A percentile compares a stretch with the other conserved stretches of the same genome.
Conservation (phyloP, 768 basidiomycete genomes). For the Trametes cubensis region DNA sequence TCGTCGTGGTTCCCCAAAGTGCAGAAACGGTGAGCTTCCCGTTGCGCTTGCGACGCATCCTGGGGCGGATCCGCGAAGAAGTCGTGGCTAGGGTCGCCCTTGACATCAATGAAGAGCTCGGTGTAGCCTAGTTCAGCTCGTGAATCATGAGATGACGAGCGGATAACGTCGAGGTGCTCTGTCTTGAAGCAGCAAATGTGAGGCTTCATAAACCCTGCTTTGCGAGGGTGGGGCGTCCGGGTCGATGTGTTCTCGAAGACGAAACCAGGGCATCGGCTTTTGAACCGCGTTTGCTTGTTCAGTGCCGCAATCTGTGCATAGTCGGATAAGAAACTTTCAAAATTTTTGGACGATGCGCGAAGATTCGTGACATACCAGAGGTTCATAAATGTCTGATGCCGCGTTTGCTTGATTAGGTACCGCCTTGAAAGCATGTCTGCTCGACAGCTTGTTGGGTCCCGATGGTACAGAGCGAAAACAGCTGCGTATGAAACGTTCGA, state of each 20-base stretch:
- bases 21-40: neutral
- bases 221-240: neutral
- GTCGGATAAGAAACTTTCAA: neutral
- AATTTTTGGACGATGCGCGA: neutral
- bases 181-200: constrained; percentile 13
- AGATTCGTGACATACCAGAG: neutral
- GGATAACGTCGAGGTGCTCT: neutral
- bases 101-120: constrained; percentile 20
- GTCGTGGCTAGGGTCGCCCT: neutral
- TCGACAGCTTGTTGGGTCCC: too few species aligned
- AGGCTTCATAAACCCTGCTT: neutral
- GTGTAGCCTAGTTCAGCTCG: constrained; percentile 8
- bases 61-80: constrained; percentile 9
- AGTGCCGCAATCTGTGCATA: neutral
- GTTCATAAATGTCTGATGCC: neutral
- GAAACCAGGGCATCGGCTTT: constrained; percentile 1
- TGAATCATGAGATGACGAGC: neutral
- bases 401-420: too few species aligned
- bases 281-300: neutral
- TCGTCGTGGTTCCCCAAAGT: neutral
- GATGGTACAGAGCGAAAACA: too few species aligned
- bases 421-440: too few species aligned
- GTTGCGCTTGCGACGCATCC: neutral
- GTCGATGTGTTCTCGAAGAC: neutral
- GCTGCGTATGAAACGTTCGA: too few species aligned